Percentiles rank a stretch among this genome's conserved stretches.
phyloP scores from a whole-genome alignment of 1,139 yeast species.

The Yamadazyma triangularis region DNA sequence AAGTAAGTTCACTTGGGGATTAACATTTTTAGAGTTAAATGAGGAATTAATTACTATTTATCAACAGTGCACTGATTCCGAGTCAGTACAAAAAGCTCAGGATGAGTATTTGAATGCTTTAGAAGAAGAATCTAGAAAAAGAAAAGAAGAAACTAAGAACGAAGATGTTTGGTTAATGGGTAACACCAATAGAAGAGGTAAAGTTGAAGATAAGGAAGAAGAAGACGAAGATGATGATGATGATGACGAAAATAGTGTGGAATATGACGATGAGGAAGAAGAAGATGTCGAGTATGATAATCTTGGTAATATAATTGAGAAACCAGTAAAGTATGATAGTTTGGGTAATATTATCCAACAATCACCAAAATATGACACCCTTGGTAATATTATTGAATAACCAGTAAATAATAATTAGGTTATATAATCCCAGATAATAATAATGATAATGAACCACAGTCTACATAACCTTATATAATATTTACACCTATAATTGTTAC shows the following conservation, averaged over 20 bases:
- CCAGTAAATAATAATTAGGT: no score
- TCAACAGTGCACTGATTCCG: constrained; percentile 76
- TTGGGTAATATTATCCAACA: constrained; percentile 4
- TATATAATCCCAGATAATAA: no score
- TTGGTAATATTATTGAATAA: no score
- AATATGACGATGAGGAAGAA: no score
- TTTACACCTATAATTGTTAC: no score
- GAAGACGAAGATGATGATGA: constrained; percentile 11
- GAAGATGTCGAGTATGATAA: constrained; percentile 6
- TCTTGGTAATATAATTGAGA: background rate
- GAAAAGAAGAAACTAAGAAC: constrained; percentile 49
- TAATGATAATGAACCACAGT: no score
- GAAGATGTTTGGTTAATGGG: constrained; percentile 80
- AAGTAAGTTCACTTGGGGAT: constrained; percentile 89
- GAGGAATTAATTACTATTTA: constrained; percentile 72
- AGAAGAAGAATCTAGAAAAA: constrained; percentile 63
- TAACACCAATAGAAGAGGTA: constrained; percentile 51
- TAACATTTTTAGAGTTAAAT: constrained; percentile 77
- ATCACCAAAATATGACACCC: background rate
- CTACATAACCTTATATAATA: no score
- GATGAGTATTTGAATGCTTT: constrained; percentile 67
- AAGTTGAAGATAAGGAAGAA: constrained; percentile 5
- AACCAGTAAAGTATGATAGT: constrained; percentile 1
- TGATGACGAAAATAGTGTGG: constrained; percentile 11
- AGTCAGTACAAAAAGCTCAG: constrained; percentile 69